Conservation (phyloP, 163 green algal genomes). For the Scenedesmus sp. region DNA sequence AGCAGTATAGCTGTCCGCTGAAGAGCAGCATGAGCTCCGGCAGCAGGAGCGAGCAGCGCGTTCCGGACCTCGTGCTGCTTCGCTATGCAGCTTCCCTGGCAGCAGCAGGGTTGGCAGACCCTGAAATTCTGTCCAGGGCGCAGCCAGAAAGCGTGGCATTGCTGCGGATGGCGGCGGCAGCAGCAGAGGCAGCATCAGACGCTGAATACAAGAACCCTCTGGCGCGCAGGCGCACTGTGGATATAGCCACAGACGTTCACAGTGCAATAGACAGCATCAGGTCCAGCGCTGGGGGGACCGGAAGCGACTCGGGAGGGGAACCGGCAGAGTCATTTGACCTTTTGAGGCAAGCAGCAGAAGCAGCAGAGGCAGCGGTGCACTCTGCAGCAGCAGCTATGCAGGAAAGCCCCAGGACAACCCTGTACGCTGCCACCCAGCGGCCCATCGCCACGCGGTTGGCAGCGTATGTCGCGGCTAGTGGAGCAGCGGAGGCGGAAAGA, state of each 20-base stretch:
- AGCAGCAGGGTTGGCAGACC: slow-evolving; percentile 22
- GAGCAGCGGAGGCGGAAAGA: neutral
- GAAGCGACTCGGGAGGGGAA: neutral
- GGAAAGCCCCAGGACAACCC: neutral
- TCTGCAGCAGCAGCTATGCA: slow-evolving; percentile 33
- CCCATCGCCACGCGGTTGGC: neutral
- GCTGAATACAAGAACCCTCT: neutral
- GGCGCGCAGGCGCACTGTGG: neutral
- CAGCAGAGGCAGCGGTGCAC: slow-evolving; percentile 32
- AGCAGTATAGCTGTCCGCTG: neutral
- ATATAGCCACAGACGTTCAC: neutral
- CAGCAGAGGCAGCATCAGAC: slow-evolving; percentile 6
- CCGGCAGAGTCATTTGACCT: neutral
- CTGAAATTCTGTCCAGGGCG: slow-evolving; percentile 17
- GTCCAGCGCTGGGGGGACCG: neutral
- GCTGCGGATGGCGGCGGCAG: slow-evolving; percentile 33
- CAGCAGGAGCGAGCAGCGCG: neutral
- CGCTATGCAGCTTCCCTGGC: slow-evolving; percentile 25
- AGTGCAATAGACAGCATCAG: slow-evolving; percentile 25
- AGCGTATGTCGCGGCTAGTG: neutral
- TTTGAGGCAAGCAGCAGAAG: slow-evolving; percentile 37
- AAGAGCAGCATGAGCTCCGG: neutral
- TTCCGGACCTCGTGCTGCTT: slow-evolving; percentile 17
- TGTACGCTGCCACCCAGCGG: neutral
- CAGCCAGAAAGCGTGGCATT: slow-evolving; percentile 35